Percentiles rank a stretch among this genome's conserved stretches.
phyloP scores from a whole-genome alignment of 1,284 basidiomycete genomes.

The Puccinia novopanici region DNA sequence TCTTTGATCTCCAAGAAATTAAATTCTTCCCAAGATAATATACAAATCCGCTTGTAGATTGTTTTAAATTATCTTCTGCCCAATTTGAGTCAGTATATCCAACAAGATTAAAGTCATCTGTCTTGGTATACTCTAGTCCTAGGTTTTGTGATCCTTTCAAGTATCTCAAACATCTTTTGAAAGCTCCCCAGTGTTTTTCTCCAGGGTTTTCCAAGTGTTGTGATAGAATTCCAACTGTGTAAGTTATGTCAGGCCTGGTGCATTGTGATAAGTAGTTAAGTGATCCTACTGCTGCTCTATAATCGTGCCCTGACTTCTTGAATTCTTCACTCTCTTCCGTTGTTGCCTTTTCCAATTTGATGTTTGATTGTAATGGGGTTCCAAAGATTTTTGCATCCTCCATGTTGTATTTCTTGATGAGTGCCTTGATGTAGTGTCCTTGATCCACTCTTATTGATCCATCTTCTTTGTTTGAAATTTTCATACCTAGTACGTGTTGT shows the following conservation, averaged over 20 bases:
- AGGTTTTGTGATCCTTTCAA: constrained; percentile 20
- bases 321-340: too few relatives aligned
- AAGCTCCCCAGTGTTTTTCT: constrained; percentile 7
- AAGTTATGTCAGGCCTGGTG: constrained; percentile 35
- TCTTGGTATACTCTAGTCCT: background rate
- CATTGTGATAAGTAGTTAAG: too few relatives aligned
- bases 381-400: background rate
- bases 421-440: too few relatives aligned
- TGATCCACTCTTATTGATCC: too few relatives aligned
- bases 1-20: too few relatives aligned
- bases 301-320: too few relatives aligned
- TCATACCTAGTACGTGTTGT: constrained; percentile 10
- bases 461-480: background rate
- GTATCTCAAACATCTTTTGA: constrained; percentile 41
- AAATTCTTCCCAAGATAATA: too few relatives aligned
- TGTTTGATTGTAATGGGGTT: too few relatives aligned
- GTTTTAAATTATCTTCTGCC: constrained; percentile 31
- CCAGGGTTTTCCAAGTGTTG: constrained; percentile 28
- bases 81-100: constrained; percentile 25
- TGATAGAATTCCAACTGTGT: constrained; percentile 30
- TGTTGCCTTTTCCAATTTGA: too few relatives aligned
- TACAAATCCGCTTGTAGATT: background rate
- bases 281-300: too few relatives aligned
- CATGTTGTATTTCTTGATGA: too few relatives aligned
- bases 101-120: background rate